These are phyloP conservation scores for Boletus pseudopeckii DNA, from an alignment of 768 basidiomycete genomes.

Conservation along the genomic window DNA sequence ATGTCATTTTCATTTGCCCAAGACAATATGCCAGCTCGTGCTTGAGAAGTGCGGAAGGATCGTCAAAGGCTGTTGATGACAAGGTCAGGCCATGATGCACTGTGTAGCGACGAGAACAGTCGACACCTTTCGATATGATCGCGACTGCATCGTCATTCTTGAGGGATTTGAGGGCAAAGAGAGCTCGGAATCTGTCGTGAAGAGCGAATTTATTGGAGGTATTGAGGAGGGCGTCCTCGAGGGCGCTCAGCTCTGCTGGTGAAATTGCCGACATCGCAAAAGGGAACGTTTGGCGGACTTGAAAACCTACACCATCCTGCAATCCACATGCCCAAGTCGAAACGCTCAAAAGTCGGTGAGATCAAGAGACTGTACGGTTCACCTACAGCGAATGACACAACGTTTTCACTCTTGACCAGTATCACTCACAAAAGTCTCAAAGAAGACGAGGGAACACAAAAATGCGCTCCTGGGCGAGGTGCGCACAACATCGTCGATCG, in stretches of 20 bases:
- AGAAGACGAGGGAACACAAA: slow-evolving; percentile 93
- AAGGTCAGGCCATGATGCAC: background rate
- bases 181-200: slow-evolving; percentile 82
- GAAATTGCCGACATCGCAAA: slow-evolving; percentile 36
- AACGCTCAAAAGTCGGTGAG: slow-evolving; percentile 83
- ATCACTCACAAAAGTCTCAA: slow-evolving; percentile 89
- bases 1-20: slow-evolving; percentile 77
- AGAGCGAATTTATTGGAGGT: slow-evolving; percentile 65
- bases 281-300: slow-evolving; percentile 47
- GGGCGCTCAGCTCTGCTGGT: slow-evolving; percentile 54
- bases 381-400: slow-evolving; percentile 2
- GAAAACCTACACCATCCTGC: slow-evolving; percentile 28
- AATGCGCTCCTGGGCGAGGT: slow-evolving; percentile 77
- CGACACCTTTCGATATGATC: slow-evolving; percentile 80
- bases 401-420: slow-evolving; percentile 45
- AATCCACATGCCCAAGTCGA: slow-evolving; percentile 78
- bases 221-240: slow-evolving; percentile 81
- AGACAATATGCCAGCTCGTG: slow-evolving; percentile 98
- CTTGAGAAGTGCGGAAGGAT: slow-evolving; percentile 87
- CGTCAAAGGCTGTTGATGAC: slow-evolving; percentile 62
- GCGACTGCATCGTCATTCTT: slow-evolving; percentile 73
- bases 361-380: slow-evolving; percentile 11
- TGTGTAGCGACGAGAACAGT: slow-evolving; percentile 2
- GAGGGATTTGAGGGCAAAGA: slow-evolving; percentile 89
- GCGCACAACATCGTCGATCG: slow-evolving; percentile 21